phyloP scores from a whole-genome alignment of 768 basidiomycete genomes.

The Boletus subcaerulescens region DNA sequence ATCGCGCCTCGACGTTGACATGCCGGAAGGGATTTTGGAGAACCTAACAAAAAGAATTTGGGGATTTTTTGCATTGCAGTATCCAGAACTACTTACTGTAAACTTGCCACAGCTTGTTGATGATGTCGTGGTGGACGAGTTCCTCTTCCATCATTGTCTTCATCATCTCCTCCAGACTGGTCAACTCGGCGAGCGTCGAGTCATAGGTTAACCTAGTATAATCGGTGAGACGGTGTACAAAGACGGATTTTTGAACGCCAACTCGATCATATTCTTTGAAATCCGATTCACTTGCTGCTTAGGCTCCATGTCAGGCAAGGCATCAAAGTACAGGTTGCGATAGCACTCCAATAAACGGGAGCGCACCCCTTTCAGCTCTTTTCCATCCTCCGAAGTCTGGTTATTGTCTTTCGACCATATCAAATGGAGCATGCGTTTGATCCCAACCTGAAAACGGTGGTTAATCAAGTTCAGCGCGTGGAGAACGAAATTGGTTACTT shows the following conservation, averaged over 20 bases:
- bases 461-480: constrained; percentile 1
- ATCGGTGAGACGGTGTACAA: not conserved
- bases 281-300: constrained; percentile 91
- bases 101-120: constrained; percentile 92
- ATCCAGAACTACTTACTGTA: constrained; percentile 60
- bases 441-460: constrained; percentile 55
- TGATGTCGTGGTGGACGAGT: constrained; percentile 79
- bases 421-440: constrained; percentile 95
- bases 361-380: constrained; percentile 84
- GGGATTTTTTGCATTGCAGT: not conserved
- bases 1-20: constrained; percentile 92
- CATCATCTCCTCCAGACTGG: constrained; percentile 95
- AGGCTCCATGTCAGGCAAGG: constrained; percentile 64
- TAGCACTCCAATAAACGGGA: constrained; percentile 89
- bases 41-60: constrained; percentile 45
- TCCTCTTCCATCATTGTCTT: constrained; percentile 92
- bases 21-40: constrained; percentile 68
- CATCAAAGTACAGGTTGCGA: constrained; percentile 83
- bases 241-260: constrained; percentile 19
- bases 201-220: constrained; percentile 76
- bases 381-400: constrained; percentile 68
- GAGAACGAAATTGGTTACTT: constrained; percentile 41
- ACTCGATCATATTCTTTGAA: constrained; percentile 98
- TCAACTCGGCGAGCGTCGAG: constrained; percentile 91
- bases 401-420: constrained; percentile 96